Evolutionary conservation across 805 yeast species (phyloP).

Genomic region (Myxozyma geophila): DNA sequence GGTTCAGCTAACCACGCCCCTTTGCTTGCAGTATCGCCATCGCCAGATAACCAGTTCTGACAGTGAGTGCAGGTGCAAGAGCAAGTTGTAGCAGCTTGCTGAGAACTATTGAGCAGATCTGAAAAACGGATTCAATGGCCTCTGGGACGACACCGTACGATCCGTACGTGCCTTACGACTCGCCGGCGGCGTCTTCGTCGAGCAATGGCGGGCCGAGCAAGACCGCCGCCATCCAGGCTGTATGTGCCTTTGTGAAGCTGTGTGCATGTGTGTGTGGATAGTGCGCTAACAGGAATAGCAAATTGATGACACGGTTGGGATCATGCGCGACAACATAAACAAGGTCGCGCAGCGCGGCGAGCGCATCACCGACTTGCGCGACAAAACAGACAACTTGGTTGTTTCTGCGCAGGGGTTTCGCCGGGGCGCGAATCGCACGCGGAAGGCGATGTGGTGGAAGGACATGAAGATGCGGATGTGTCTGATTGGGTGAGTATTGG

Average conservation of each 20-base stretch:
- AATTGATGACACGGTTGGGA: constrained; percentile 94
- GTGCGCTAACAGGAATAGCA: constrained; percentile 51
- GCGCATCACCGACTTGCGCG: constrained; percentile 86
- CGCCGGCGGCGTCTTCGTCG: constrained; percentile 29
- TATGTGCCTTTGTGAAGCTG: constrained; percentile 55
- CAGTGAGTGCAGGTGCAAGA: too few relatives aligned
- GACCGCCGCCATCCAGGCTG: constrained; percentile 84
- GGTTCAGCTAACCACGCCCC: background rate
- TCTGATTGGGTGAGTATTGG: constrained; percentile 57
- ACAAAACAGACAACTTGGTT: constrained; percentile 90
- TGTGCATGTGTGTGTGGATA: background rate
- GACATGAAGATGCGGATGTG: constrained; percentile 96
- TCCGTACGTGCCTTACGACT: constrained; percentile 71
- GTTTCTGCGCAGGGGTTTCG: constrained; percentile 93
- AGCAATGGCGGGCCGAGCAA: constrained; percentile 54
- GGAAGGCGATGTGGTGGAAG: constrained; percentile 99
- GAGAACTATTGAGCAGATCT: too few relatives aligned
- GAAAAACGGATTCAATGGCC: constrained; percentile 19
- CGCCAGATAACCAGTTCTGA: too few relatives aligned
- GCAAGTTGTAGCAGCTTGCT: too few relatives aligned
- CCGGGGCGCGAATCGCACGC: constrained; percentile 94
- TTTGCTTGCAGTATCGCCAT: too few relatives aligned
- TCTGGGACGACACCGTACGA: constrained; percentile 63
- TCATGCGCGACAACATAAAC: constrained; percentile 96
- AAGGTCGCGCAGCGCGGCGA: constrained; percentile 94